Evolutionary conservation across 805 yeast species (phyloP).

Genomic region (Pachysolen tannophilus): DNA sequence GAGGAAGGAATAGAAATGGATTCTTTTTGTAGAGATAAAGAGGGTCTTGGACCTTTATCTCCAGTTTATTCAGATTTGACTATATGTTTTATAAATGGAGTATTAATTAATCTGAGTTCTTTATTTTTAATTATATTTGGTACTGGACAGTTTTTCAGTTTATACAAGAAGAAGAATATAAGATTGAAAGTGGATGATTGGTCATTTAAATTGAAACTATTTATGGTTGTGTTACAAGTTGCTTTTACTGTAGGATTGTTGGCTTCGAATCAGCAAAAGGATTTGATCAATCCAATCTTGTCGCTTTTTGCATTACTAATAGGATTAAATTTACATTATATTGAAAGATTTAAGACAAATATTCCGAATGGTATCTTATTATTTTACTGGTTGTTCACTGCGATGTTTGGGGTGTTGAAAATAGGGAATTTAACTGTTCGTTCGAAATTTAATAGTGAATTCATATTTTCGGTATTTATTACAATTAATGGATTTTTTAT

Average conservation of each 20-base stretch:
- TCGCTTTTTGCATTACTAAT: constrained; percentile 37
- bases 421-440: constrained; percentile 33
- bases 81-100: constrained; percentile 43
- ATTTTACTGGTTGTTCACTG: constrained; percentile 38
- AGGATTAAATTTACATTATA: constrained; percentile 38
- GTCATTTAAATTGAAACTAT: constrained; percentile 34
- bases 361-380: constrained; percentile 30
- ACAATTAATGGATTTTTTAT: constrained; percentile 32
- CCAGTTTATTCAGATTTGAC: constrained; percentile 35
- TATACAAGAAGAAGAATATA: constrained; percentile 25
- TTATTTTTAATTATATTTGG: constrained; percentile 31
- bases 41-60: constrained; percentile 36
- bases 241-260: constrained; percentile 23
- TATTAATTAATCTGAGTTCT: constrained; percentile 28
- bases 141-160: constrained; percentile 21
- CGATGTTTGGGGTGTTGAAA: constrained; percentile 39
- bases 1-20: too few relatives aligned
- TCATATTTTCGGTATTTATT: constrained; percentile 23
- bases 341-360: constrained; percentile 33
- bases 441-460: constrained; percentile 15
- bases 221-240: constrained; percentile 30
- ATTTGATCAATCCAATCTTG: constrained; percentile 16
- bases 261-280: constrained; percentile 7
- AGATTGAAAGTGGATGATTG: constrained; percentile 21
- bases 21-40: constrained; percentile 30